Evolutionary conservation across 2,329 filamentous ascomycete species (phyloP).

Genomic region (Fusarium lyarnte): DNA sequence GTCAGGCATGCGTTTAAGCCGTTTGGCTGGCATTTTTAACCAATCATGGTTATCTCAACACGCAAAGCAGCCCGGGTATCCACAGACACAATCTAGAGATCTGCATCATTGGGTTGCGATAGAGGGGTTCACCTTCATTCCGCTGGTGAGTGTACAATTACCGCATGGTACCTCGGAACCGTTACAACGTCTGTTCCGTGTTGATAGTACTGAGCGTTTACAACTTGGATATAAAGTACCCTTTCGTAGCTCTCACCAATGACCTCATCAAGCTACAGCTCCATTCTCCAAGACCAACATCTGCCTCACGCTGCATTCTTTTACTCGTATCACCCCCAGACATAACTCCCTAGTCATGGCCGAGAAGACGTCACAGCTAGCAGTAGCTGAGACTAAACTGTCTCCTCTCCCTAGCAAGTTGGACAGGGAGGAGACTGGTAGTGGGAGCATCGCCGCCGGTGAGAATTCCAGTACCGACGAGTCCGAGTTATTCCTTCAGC

Average conservation of each 20-base stretch:
- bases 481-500: neutral
- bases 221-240: neutral
- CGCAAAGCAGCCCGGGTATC: neutral
- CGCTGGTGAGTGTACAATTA: neutral
- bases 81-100: neutral
- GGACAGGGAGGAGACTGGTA: neutral
- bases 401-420: neutral
- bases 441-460: neutral
- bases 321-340: neutral
- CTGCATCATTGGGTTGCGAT: neutral
- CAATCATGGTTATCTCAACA: neutral
- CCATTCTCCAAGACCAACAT: neutral
- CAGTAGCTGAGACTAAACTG: neutral
- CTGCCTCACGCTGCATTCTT: neutral
- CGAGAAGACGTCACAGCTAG: neutral
- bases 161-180: neutral
- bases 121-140: neutral
- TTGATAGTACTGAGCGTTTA: neutral
- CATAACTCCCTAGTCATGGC: neutral
- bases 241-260: accelerated
- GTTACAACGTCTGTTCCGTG: neutral
- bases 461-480: neutral
- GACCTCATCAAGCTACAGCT: neutral
- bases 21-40: neutral
- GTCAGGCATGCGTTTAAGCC: neutral